These are phyloP conservation scores for Boletus vinaceobasis DNA, from an alignment of 768 basidiomycete genomes.

Conservation along the genomic window DNA sequence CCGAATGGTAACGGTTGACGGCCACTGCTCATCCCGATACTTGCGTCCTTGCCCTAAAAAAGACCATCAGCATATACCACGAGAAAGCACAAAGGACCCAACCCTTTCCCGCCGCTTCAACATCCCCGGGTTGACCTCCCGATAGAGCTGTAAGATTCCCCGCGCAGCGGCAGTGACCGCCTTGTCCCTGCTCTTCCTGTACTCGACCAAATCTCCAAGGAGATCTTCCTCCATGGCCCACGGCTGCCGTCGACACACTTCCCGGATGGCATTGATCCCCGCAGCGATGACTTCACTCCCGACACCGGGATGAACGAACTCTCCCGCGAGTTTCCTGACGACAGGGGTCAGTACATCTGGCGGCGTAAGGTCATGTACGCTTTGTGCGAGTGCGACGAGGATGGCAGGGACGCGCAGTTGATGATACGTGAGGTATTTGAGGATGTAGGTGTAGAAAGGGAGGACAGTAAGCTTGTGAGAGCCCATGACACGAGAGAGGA, in stretches of 20 bases:
- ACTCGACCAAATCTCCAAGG: constrained; percentile 88
- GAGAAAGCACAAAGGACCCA: constrained; percentile 20
- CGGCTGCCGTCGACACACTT: constrained; percentile 91
- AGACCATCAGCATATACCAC: not conserved
- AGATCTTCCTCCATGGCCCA: constrained; percentile 97
- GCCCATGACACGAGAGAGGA: constrained; percentile 91
- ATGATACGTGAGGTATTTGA: constrained; percentile 89
- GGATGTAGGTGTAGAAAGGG: constrained; percentile 92
- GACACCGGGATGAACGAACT: constrained; percentile 97
- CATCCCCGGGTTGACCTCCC: constrained; percentile 95
- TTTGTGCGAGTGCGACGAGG: constrained; percentile 90
- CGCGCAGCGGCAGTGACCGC: constrained; percentile 86
- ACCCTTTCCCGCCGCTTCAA: constrained; percentile 86
- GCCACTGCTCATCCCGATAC: constrained; percentile 66
- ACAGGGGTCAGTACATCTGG: constrained; percentile 90
- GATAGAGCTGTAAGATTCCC: constrained; percentile 82
- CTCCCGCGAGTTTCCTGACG: constrained; percentile 85
- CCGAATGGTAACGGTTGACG: constrained; percentile 78
- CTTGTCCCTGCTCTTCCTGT: constrained; percentile 94
- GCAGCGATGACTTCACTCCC: constrained; percentile 94
- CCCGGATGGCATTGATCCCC: constrained; percentile 92
- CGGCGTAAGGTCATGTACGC: constrained; percentile 91
- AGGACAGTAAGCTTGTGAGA: constrained; percentile 90
- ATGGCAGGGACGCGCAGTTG: constrained; percentile 92
- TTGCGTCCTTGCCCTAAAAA: constrained; percentile 82